A percentile compares a stretch with the other conserved stretches of the same genome.
Evolutionary conservation across 2,329 filamentous ascomycete species (phyloP).

Genomic region (Coccinonectria pachysandricola): DNA sequence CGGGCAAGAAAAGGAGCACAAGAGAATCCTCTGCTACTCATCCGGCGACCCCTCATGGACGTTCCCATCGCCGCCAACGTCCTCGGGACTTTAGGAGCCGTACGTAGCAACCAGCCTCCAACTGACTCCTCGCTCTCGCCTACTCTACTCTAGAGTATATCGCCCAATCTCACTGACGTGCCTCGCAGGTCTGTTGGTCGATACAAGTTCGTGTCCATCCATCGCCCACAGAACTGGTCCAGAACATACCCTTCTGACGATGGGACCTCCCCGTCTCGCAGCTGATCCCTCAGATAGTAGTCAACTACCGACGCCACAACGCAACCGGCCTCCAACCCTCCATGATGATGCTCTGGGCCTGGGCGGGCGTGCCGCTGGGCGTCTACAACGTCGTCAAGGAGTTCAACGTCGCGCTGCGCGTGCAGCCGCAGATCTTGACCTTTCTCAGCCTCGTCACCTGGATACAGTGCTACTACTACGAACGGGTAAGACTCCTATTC

Average conservation of each 20-base stretch:
- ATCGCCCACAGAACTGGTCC: too few species aligned
- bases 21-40: too few species aligned
- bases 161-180: too few species aligned
- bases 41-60: too few species aligned
- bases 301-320: constrained; percentile 57
- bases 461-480: constrained; percentile 34
- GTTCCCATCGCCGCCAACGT: constrained; percentile 45
- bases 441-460: constrained; percentile 32
- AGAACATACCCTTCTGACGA: too few species aligned
- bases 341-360: constrained; percentile 65
- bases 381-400: constrained; percentile 34
- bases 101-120: too few species aligned
- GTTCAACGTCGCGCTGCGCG: constrained; percentile 31
- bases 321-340: constrained; percentile 54
- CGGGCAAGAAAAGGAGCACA: too few species aligned
- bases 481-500: constrained; percentile 26
- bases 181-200: constrained; percentile 55
- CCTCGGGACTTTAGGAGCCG: constrained; percentile 49
- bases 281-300: constrained; percentile 58
- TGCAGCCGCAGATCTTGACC: constrained; percentile 34
- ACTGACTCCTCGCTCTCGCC: too few species aligned
- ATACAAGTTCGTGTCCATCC: constrained; percentile 36
- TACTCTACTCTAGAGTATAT: too few species aligned
- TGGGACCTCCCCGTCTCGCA: constrained; percentile 18
- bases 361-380: constrained; percentile 57